A percentile compares a stretch with the other conserved stretches of the same genome.
These are phyloP conservation scores for Microcyclospora tardicrescens DNA, from an alignment of 2,329 filamentous ascomycete genomes.

Conservation along the genomic window DNA sequence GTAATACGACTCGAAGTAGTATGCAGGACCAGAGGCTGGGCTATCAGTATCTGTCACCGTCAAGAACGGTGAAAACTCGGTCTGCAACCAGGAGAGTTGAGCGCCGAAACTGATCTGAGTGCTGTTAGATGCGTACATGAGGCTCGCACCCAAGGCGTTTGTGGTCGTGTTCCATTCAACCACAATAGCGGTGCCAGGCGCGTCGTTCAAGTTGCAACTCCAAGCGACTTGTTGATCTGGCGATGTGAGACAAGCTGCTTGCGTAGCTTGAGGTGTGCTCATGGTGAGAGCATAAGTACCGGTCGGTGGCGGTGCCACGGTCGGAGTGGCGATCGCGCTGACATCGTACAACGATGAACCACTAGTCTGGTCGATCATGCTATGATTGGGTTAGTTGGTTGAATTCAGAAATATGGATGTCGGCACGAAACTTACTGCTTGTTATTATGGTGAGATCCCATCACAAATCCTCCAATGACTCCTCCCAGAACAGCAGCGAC, in stretches of 20 bases:
- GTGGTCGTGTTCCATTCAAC: constrained; percentile 13
- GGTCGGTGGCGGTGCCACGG: constrained; percentile 40
- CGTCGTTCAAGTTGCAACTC: constrained; percentile 43
- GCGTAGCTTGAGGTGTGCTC: constrained; percentile 36
- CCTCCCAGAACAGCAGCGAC: constrained; percentile 22
- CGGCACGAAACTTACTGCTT: no score
- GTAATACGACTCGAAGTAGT: constrained; percentile 49
- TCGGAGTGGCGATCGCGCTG: constrained; percentile 35
- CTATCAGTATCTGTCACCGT: constrained; percentile 47
- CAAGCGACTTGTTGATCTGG: constrained; percentile 45
- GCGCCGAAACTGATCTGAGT: constrained; percentile 44
- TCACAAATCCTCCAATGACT: constrained; percentile 22
- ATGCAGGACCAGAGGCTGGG: constrained; percentile 45
- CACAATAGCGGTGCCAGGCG: constrained; percentile 16
- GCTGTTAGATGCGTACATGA: constrained; percentile 19
- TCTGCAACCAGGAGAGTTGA: constrained; percentile 38
- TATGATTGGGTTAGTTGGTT: not conserved
- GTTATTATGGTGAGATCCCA: no score
- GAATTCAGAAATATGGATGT: no score
- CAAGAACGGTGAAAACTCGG: constrained; percentile 30
- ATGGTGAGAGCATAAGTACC: constrained; percentile 45
- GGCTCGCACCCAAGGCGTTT: constrained; percentile 12
- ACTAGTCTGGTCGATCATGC: not conserved
- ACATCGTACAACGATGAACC: constrained; percentile 20
- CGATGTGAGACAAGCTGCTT: constrained; percentile 46